phyloP scores from a whole-genome alignment of 2,329 filamentous ascomycete species.

The Fusarium tanahbumbuense region DNA sequence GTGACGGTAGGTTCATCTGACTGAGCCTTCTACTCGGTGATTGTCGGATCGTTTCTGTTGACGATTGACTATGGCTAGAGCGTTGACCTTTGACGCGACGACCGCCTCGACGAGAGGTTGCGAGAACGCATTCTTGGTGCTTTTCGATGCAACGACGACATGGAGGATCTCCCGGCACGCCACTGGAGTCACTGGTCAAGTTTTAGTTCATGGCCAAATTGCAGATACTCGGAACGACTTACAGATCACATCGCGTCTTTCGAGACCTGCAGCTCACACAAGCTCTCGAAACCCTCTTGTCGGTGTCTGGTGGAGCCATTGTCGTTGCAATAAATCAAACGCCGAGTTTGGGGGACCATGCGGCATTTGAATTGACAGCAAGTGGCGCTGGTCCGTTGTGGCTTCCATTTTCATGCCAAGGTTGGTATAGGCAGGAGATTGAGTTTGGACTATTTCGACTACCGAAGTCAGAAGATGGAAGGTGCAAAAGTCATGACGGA shows the following conservation, averaged over 20 bases:
- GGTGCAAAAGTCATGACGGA: background rate
- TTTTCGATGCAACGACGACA: conserved; percentile 55
- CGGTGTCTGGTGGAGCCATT: conserved; percentile 14
- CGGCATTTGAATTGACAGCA: conserved; percentile 18
- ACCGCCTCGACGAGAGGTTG: conserved; percentile 55
- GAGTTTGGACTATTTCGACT: background rate
- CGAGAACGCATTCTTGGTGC: conserved; percentile 54
- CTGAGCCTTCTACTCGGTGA: background rate
- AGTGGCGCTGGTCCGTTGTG: background rate
- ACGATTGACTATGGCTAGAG: background rate
- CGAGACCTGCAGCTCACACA: conserved; percentile 35
- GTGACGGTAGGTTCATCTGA: background rate
- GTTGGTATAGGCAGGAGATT: background rate
- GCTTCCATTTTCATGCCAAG: background rate
- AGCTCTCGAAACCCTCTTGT: conserved; percentile 37
- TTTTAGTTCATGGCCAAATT: background rate
- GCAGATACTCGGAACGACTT: background rate
- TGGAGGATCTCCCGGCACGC: conserved; percentile 51
- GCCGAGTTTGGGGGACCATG: conserved; percentile 16
- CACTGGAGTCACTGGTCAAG: conserved; percentile 48
- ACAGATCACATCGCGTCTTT: conserved; percentile 40
- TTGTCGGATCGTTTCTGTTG: background rate
- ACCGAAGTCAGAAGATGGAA: background rate
- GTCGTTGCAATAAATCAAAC: conserved; percentile 8
- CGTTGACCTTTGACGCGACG: conserved; percentile 49